Base-by-base conservation (phyloP, 2,329 filamentous ascomycete genomes). In the Fusarium haematococcum region DNA sequence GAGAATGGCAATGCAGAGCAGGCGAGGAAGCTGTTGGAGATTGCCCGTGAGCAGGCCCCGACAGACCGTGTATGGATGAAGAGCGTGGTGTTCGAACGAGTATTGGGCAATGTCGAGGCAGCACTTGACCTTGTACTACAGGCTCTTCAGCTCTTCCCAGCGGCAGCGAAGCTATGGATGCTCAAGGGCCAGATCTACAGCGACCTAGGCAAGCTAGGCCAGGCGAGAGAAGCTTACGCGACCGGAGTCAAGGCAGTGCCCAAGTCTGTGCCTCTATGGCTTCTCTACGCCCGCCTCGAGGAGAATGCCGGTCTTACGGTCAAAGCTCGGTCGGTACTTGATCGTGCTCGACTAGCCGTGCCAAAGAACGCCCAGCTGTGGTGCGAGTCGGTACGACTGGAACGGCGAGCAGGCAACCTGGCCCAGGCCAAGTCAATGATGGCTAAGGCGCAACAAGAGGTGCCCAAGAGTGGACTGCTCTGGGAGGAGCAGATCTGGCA, bases 151-250 rank as follows among this genome's bases (percentile, higher is more conserved):
- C 89, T 94, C 11, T 99, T 97, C 85, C 96, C 97, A 1, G 90
- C 91, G 52, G 91, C 93, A 14, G 89, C 94, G 62, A 98, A 98
- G 84, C 88, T 99, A 27, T 98, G 96, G 93, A 98, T 98, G 94
- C 94, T 98, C 86, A 99, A 99, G 84, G 97, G 97, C 0, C 97
- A 99, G 81, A 97, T 98, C 72, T 99, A 99, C 86, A 94, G 98
- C 80, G 89, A 92, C 50, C 89, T 95, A 56, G 92, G 90, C 77
- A 95, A 95, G 84, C 85, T 93, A 16, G 92, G 93, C 0, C 94
- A 97, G 83, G 97, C 97, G 4, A 91, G 97, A 56, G 95, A 98
- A 81, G 95, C 96, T 0, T 98, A 97, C 83, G 91, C 90, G 68
- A 93, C 94, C 6, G 97, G 97, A 39, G 97, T 96, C 45, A 93